These are phyloP conservation scores for Scheffersomyces spartinae DNA, from an alignment of 805 yeast genomes.

Conservation along the genomic window DNA sequence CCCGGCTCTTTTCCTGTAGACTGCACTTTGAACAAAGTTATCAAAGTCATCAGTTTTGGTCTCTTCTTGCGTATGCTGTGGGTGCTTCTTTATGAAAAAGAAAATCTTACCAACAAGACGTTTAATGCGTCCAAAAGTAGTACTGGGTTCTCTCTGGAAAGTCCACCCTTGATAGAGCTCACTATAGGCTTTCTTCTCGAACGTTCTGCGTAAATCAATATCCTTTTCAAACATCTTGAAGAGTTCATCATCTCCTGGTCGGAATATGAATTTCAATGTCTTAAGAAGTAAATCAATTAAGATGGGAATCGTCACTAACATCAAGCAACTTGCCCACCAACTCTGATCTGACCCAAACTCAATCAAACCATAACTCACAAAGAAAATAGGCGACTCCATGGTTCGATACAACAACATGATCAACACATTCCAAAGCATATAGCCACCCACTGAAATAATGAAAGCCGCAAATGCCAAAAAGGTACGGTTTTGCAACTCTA, in stretches of 20 bases:
- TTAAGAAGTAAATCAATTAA: conserved; percentile 56
- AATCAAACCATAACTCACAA: conserved; percentile 57
- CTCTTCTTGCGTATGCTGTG: conserved; percentile 7
- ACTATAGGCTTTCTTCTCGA: conserved; percentile 62
- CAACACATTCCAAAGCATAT: conserved; percentile 73
- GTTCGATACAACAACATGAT: conserved; percentile 56
- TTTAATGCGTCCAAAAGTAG: no score
- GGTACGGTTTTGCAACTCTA: conserved; percentile 71
- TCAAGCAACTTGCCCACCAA: conserved; percentile 75
- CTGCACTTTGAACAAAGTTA: conserved; percentile 11
- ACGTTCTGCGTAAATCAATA: conserved; percentile 46
- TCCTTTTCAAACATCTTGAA: conserved; percentile 73
- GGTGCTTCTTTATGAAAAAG: conserved; percentile 10
- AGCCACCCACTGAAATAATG: conserved; percentile 69
- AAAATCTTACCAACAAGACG: conserved; percentile 13
- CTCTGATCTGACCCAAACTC: conserved; percentile 70
- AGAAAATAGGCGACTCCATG: conserved; percentile 48
- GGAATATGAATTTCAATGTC: conserved; percentile 40
- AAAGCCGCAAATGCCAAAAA: conserved; percentile 58
- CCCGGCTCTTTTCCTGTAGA: conserved; percentile 35
- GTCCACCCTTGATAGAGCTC: conserved; percentile 77
- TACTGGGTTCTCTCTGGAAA: conserved; percentile 39
- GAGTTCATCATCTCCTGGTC: conserved; percentile 66
- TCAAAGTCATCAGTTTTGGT: conserved; percentile 6
- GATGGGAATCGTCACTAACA: conserved; percentile 46